Evolutionary conservation across 2,329 filamentous ascomycete genomes (phyloP).

Genomic region (Diaporthe caulivora): DNA sequence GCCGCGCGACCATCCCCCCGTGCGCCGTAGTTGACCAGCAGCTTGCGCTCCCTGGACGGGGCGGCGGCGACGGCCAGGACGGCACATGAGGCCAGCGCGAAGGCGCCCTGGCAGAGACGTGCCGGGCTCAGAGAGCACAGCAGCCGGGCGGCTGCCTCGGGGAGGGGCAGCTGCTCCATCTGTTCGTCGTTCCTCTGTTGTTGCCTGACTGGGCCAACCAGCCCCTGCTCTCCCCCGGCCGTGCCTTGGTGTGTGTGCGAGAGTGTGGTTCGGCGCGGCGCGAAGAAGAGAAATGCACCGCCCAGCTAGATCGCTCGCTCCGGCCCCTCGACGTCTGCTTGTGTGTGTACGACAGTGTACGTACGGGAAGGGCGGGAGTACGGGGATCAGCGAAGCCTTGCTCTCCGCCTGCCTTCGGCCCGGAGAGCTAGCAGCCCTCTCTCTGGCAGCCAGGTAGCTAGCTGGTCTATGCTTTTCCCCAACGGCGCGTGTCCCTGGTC

Average conservation of each 20-base stretch:
- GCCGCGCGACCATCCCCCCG: slow-evolving; percentile 45
- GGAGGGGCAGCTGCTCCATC: slow-evolving; percentile 10
- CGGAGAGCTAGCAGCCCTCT: slow-evolving; percentile 7
- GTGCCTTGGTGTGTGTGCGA: too few relatives aligned
- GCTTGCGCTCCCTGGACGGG: slow-evolving; percentile 57
- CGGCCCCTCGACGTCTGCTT: not conserved
- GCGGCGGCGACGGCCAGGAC: slow-evolving; percentile 58
- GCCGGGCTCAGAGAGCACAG: slow-evolving; percentile 43
- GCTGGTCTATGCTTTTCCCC: slow-evolving; percentile 18
- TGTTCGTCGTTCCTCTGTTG: too few relatives aligned
- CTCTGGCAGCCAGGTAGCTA: not conserved
- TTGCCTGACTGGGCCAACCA: not conserved
- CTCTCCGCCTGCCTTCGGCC: slow-evolving; percentile 11
- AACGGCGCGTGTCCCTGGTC: not conserved
- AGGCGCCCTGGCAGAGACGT: slow-evolving; percentile 60
- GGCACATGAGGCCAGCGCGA: slow-evolving; percentile 55
- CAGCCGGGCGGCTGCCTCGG: not conserved
- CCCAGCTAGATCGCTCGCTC: slow-evolving; percentile 1
- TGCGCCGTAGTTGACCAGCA: slow-evolving; percentile 65
- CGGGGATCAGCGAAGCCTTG: not conserved
- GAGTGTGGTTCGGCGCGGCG: slow-evolving; percentile 1
- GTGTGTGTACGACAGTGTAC: too few relatives aligned
- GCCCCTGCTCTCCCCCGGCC: not conserved
- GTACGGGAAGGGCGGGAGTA: too few relatives aligned
- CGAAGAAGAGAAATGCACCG: not conserved